Percentiles rank a stretch among this genome's conserved stretches.
Evolutionary conservation across 129 eudicot species (phyloP).

Genomic region (Saussurea involucrata): DNA sequence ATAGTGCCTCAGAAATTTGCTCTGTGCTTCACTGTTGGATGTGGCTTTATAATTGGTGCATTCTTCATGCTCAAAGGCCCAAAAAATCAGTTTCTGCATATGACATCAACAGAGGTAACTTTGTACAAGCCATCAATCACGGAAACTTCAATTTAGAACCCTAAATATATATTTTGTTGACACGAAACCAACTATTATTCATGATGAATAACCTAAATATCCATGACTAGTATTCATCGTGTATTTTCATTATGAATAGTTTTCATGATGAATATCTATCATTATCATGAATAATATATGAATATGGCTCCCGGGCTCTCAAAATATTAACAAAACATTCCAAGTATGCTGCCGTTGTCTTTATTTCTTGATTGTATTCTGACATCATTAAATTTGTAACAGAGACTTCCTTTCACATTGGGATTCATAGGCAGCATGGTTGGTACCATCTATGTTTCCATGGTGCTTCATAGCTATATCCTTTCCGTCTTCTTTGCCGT

Average conservation of each 20-base stretch:
- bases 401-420: conserved; percentile 95
- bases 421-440: conserved; percentile 83
- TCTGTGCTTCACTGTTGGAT: conserved; percentile 84
- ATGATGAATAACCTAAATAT: no score
- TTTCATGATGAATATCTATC: no score
- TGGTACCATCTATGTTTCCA: conserved; percentile 90
- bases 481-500: conserved; percentile 85
- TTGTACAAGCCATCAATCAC: background rate
- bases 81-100: conserved; percentile 70
- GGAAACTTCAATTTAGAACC: no score
- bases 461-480: conserved; percentile 95
- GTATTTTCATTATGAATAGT: no score
- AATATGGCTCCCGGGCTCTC: no score
- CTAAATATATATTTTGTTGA: no score
- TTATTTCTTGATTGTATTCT: background rate
- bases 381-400: conserved; percentile 9
- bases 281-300: no score
- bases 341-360: background rate
- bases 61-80: conserved; percentile 93
- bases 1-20: conserved; percentile 95
- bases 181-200: no score
- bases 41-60: conserved; percentile 79
- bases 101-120: conserved; percentile 83
- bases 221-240: no score
- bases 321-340: background rate